These are phyloP conservation scores for Phytophthora quininea DNA, from an alignment of 352 stramenopile species.

Conservation along the genomic window DNA sequence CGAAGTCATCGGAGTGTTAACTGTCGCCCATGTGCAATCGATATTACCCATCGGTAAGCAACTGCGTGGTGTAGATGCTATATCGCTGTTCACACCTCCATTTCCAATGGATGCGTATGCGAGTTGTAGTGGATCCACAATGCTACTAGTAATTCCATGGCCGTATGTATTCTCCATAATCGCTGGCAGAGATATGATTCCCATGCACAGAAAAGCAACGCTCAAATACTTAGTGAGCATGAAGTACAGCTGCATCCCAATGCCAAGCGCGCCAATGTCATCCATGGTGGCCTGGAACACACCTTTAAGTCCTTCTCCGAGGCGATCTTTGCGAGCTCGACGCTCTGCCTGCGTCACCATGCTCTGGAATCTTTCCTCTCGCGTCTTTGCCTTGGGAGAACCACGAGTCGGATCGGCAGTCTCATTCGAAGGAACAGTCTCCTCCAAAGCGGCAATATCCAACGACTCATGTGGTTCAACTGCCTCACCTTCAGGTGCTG, in stretches of 20 bases:
- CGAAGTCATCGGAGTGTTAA: conserved; percentile 47
- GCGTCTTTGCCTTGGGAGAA: conserved; percentile 15
- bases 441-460: conserved; percentile 21
- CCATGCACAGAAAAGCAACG: conserved; percentile 45
- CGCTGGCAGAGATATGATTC: conserved; percentile 42
- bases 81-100: conserved; percentile 44
- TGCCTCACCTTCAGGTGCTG: neutral
- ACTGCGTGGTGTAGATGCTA: conserved; percentile 24
- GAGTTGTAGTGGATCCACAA: conserved; percentile 48
- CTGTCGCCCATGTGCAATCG: conserved; percentile 51
- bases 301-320: conserved; percentile 43
- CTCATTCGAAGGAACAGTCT: conserved; percentile 8
- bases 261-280: conserved; percentile 55
- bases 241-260: conserved; percentile 68
- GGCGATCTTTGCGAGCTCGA: conserved; percentile 36
- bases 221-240: conserved; percentile 59
- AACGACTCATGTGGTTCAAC: conserved; percentile 18
- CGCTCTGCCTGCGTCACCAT: conserved; percentile 27
- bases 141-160: conserved; percentile 50
- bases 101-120: conserved; percentile 54
- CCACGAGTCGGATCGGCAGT: neutral
- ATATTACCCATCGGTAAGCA: conserved; percentile 45
- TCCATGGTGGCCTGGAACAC: conserved; percentile 40
- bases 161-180: conserved; percentile 52
- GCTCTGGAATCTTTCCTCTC: conserved; percentile 20